Evolutionary conservation across 805 yeast species (phyloP).

Genomic region (Zygosaccharomyces siamensis): DNA sequence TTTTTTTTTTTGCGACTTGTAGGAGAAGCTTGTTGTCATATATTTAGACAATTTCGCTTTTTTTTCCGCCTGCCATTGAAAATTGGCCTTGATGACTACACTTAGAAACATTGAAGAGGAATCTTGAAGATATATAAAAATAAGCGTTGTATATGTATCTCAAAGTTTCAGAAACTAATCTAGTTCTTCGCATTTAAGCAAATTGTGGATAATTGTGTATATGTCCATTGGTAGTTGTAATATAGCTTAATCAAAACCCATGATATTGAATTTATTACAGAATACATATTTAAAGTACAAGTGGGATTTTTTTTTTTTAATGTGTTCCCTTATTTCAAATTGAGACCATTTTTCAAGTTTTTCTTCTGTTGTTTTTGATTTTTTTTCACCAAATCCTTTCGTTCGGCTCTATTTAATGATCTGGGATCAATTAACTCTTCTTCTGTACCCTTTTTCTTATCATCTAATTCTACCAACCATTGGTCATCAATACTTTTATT

Average conservation of each 20-base stretch:
- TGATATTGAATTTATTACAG: background rate
- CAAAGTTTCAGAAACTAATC: no score
- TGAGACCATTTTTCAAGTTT: slow-evolving; percentile 47
- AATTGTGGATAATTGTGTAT: background rate
- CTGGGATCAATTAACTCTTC: slow-evolving; percentile 84
- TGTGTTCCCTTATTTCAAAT: slow-evolving; percentile 4
- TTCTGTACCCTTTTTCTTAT: slow-evolving; percentile 52
- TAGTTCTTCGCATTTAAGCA: no score
- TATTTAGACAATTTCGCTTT: background rate
- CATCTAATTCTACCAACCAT: slow-evolving; percentile 95
- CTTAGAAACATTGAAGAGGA: background rate
- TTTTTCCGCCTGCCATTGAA: background rate
- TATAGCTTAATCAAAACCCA: background rate
- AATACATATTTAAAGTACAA: slow-evolving; percentile 1
- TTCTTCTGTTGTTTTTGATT: slow-evolving; percentile 80
- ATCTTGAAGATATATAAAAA: background rate
- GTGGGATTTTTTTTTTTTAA: background rate
- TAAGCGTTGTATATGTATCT: background rate
- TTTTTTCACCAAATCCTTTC: slow-evolving; percentile 80
- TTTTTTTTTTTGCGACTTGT: background rate
- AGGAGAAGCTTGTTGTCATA: background rate
- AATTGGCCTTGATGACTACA: background rate
- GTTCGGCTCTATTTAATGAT: slow-evolving; percentile 69
- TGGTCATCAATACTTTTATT: slow-evolving; percentile 83
- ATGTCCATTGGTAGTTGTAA: background rate